phyloP scores from a whole-genome alignment of 495 filamentous ascomycete species.

The Xylaria intraflava region DNA sequence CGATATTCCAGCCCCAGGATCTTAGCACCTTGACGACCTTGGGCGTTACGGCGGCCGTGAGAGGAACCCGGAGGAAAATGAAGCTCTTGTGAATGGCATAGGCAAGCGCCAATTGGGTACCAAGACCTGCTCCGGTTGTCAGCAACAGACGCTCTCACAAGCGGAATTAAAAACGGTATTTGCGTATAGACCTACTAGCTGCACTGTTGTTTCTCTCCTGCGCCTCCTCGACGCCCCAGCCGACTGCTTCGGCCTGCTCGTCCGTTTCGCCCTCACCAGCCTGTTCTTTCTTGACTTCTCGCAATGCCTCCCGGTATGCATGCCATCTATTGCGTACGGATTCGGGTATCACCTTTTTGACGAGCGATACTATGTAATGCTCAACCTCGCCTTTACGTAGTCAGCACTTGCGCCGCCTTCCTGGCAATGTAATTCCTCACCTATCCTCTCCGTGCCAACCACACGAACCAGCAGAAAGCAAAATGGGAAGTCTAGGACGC shows the following conservation, averaged over 20 bases:
- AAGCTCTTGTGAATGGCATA: constrained; percentile 98
- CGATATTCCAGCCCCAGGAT: constrained; percentile 68
- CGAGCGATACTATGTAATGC: constrained; percentile 42
- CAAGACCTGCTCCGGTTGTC: constrained; percentile 34
- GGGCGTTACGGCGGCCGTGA: constrained; percentile 83
- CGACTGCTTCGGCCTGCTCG: constrained; percentile 36
- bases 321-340: constrained; percentile 39
- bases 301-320: constrained; percentile 33
- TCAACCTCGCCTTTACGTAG: constrained; percentile 39
- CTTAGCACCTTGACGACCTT: constrained; percentile 84
- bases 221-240: constrained; percentile 50
- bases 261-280: constrained; percentile 21
- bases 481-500: constrained; percentile 87
- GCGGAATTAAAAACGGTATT: neutral
- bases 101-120: constrained; percentile 83
- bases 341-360: constrained; percentile 44
- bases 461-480: constrained; percentile 81
- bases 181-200: constrained; percentile 44
- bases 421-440: constrained; percentile 45
- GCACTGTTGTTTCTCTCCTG: constrained; percentile 38
- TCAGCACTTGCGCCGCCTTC: constrained; percentile 24
- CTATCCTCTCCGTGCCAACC: constrained; percentile 80
- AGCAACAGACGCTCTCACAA: constrained; percentile 3
- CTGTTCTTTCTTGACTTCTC: constrained; percentile 26
- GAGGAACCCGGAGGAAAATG: constrained; percentile 86